Evolutionary conservation across 1,284 basidiomycete species (phyloP), one percentile per base, ranked within the genome.

Genomic region (Ustilago esculenta): DNA sequence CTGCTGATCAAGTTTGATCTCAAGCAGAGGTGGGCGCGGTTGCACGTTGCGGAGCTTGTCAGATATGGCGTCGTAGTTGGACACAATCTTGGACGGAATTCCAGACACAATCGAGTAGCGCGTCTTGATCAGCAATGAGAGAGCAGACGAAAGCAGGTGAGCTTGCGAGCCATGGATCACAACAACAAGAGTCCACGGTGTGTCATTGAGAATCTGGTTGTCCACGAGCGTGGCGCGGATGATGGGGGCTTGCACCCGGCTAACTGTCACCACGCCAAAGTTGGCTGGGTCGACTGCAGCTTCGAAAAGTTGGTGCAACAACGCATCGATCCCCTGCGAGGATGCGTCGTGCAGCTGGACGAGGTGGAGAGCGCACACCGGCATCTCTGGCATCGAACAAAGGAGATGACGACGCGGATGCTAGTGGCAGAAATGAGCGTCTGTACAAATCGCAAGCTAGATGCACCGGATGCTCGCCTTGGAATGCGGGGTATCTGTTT

Each of bases 111-210:
- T 37, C 17, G 45, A 46, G 45, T 72, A 72, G 25, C 42, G 51
- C 3, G 47, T 30, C 17, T 41, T 27, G 39, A 69, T 32, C 2
- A 41, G n/a, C 1, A 46, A 24, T 0, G 24, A n/a, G 1, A 55
- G 27, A 7, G 21, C 14, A 8, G 37, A 5, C 10, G 51, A 41
- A 11, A 58, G 25, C 3, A 10, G 17, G 24, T 48, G 46, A 4
- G 56, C 29, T 5, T 29, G 17, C 15, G 40, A 12, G 5, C 52
- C 58, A 3, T 21, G 25, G 30, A 49, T 23, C 32, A 72, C 41
- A 25, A 72, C 36, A 18, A 72, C 48, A 4, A 72, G 46, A 2
- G 70, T 48, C 70, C 70, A 72, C 10, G 45, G 47, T 2, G 64
- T 72, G 0, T 58, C 35, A 34, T 56, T 63, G 46, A 72, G 56